Base-by-base conservation (phyloP, 805 yeast genomes). In the Candida silvicultrix region DNA sequence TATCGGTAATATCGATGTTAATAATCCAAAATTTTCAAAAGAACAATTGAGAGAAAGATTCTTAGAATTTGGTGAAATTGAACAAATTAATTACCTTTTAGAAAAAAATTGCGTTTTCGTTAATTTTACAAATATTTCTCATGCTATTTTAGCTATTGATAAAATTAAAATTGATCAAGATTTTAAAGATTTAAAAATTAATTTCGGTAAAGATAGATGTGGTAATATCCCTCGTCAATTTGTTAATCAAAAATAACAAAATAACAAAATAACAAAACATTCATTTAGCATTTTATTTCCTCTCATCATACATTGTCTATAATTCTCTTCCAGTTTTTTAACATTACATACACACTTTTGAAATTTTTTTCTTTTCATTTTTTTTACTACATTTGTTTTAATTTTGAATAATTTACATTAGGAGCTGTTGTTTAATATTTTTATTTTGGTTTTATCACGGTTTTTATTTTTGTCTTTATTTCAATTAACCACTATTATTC, bases 181-280 rank as follows among this genome's bases (percentile, higher is more conserved):
- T 53, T 86, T 84, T 65, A 74, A 76, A 53, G 74, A 75, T 48
- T 74, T 89, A 57, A 88, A 88, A 64, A 85, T 92, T 55, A 89
- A 89, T 62, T 90, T 86, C 62, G 97, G 97, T 43, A 89, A 89
- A 61, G 96, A 89, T 63, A 77, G 99, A 59, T 92, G 98, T 66
- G 98, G 97, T 28, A 89, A 90, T 60, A 81, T 89, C 49, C 97
- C 97, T 42, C 76, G 95, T 59, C 92, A 83, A 62, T 80, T 80
- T 37, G 57, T 54, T 22, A 55, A 52, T 35, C 45, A 36, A 5
- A 36, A 16, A 20, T 21, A 40, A 25, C 40, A 29, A 29, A 29
- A 29, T 14, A 5, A 29, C 4, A 29, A 7, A 29, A 29, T 29
- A 23, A 7, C 28, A 29, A 29, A n/a, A n/a, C n/a, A n/a, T n/a